Conservation (phyloP, 768 basidiomycete species). For the Suillus variegatus region DNA sequence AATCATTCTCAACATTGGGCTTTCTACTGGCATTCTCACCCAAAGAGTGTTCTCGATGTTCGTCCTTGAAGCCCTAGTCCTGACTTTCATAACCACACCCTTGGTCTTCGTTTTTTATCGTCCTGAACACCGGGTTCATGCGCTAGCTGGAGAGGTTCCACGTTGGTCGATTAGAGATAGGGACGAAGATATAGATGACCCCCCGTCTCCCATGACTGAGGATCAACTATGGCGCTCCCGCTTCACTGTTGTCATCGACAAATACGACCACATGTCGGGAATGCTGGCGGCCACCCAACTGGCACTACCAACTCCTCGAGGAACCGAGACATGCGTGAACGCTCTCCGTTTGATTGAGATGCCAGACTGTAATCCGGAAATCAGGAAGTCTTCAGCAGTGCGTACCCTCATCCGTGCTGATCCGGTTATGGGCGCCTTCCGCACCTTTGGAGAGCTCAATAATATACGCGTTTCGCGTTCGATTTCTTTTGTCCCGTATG, state of each 20-base stretch:
- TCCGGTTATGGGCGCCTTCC: conserved; percentile 69
- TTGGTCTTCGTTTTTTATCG: conserved; percentile 71
- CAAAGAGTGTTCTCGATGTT: conserved; percentile 93
- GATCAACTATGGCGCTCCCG: conserved; percentile 33
- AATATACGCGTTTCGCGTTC: conserved; percentile 63
- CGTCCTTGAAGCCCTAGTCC: conserved; percentile 77
- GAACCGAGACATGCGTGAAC: neutral
- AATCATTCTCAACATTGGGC: conserved; percentile 94
- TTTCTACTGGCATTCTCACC: conserved; percentile 75
- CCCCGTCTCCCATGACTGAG: neutral
- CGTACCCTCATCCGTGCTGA: conserved; percentile 71
- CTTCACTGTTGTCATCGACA: conserved; percentile 89
- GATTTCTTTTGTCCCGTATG: conserved; percentile 71
- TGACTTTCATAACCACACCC: conserved; percentile 89
- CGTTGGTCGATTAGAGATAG: neutral
- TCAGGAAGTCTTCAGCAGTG: conserved; percentile 78
- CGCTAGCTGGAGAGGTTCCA: conserved; percentile 36
- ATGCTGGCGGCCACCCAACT: conserved; percentile 91
- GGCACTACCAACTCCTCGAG: neutral
- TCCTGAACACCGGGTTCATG: conserved; percentile 53
- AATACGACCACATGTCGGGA: conserved; percentile 82
- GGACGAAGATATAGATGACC: neutral
- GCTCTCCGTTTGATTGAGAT: conserved; percentile 89
- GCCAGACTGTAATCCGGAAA: conserved; percentile 81
- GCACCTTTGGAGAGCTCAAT: conserved; percentile 76